Percentiles rank a stretch among this genome's conserved stretches.
These are phyloP conservation scores for Xerocomellus chrysenteron DNA, from an alignment of 768 basidiomycete species.

Conservation along the genomic window DNA sequence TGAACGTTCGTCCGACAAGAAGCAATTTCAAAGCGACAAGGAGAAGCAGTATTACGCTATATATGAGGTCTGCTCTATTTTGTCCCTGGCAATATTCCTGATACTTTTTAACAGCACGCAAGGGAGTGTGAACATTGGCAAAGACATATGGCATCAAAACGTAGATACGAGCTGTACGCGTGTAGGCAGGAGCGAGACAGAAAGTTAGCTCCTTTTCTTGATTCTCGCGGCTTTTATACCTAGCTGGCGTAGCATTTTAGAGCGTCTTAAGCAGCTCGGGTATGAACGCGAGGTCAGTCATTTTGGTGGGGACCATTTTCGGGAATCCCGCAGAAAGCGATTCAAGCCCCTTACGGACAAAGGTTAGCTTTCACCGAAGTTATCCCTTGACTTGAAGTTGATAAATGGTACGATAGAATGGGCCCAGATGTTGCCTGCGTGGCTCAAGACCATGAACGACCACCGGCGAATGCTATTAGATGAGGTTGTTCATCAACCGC, in stretches of 20 bases:
- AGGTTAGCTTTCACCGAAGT: neutral
- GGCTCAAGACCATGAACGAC: neutral
- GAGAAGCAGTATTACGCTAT: neutral
- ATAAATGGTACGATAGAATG: neutral
- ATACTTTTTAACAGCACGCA: neutral
- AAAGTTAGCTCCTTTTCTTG: neutral
- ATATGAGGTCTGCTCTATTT: neutral
- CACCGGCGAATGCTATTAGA: neutral
- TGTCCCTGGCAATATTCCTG: neutral
- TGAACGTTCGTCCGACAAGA: neutral
- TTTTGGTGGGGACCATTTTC: neutral
- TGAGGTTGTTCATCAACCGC: neutral
- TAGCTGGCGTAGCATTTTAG: neutral
- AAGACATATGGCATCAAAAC: no score
- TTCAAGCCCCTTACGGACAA: neutral
- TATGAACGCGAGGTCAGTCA: neutral
- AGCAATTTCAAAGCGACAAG: neutral
- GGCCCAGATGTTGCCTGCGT: neutral
- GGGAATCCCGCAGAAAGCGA: neutral
- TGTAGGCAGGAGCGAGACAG: neutral
- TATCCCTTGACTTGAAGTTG: neutral
- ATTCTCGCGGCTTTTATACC: neutral
- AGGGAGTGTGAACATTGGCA: neutral
- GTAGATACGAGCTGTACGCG: neutral
- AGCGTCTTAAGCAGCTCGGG: neutral